Base-by-base conservation (phyloP, 2,329 filamentous ascomycete species). In the Exophiala phaeomuriformis region DNA sequence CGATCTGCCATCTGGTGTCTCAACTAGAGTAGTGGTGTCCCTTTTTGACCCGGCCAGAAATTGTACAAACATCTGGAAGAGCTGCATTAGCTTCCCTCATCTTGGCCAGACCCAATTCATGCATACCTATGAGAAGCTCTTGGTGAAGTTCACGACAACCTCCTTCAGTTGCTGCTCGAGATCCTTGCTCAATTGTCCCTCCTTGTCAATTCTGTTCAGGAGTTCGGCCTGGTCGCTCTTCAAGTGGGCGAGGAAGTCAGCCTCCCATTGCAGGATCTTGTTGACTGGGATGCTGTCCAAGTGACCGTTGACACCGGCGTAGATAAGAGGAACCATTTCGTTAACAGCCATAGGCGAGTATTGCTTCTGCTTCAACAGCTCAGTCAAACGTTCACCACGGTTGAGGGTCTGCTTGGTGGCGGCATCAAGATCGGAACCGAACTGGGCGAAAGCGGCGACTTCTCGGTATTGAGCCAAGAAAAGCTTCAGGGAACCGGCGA, bases 401-500 rank as follows among this genome's bases (percentile, higher is more conserved):
- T 72, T 85, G 65, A 98, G 85, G 61, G 91, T 97, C 81, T 97
- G 93, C 86, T 96, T 97, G 76, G 93, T 98, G 66, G 93, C 84
- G 67, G 93, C 93, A 79, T 98, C 93, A 66, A 98, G 81, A 82
- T 98, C 93, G 72, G 93, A 98, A 86, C 93, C 93, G 84, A 98
- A 98, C 80, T 98, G 93, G 68, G 93, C 91, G 78, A 98, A 98
- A 67, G 93, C 93, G 70, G 93, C 93, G 62, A 98, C 93, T 78
- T 98, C 93, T 93, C 93, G 93, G 85, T 98, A 98, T 81, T 98
- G 93, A 69, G 93, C 93, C 87, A 98, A 88, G 90, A 97, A 98
- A 68, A 98, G 90, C 85, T 98, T 98, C 72, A 98, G 82, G 66
- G 91, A 97, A 84, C 93, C 93, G 71, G 93, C 93, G 68, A 98